A percentile compares a stretch with the other conserved stretches of the same genome.
Conservation (phyloP, 78 protist species). For the Dictyostelium firmibasis region DNA sequence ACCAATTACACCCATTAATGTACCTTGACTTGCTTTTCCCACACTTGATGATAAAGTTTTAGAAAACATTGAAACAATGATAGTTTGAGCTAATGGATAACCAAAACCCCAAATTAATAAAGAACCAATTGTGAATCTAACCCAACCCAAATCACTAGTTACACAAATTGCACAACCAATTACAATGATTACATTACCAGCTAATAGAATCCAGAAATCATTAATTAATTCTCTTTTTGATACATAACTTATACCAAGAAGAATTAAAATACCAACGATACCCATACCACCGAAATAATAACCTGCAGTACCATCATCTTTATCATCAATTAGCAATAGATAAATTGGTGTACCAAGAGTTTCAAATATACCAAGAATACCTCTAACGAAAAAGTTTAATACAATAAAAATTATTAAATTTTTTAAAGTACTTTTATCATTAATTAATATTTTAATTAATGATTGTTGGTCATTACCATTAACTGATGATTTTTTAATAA, state of each 20-base stretch:
- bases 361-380: constrained; percentile 10
- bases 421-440: not conserved
- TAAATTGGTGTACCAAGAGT: constrained; percentile 25
- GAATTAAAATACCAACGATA: not conserved
- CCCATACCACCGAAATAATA: constrained; percentile 31
- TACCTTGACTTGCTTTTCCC: constrained; percentile 19
- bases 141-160: not conserved
- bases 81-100: constrained; percentile 31
- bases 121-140: not conserved
- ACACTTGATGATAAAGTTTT: not conserved
- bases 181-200: not conserved
- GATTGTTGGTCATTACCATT: not conserved
- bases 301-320: not conserved
- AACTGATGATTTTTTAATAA: not conserved
- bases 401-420: not conserved
- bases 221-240: not conserved
- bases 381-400: constrained; percentile 1
- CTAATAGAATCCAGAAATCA: constrained; percentile 12
- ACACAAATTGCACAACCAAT: not conserved
- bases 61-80: constrained; percentile 42
- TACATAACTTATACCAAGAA: not conserved
- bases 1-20: constrained; percentile 68
- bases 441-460: not conserved
- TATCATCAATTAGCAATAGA: not conserved
- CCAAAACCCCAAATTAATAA: constrained; percentile 16